Conservation (phyloP, 495 filamentous ascomycete genomes). For the Niebla homalea region DNA sequence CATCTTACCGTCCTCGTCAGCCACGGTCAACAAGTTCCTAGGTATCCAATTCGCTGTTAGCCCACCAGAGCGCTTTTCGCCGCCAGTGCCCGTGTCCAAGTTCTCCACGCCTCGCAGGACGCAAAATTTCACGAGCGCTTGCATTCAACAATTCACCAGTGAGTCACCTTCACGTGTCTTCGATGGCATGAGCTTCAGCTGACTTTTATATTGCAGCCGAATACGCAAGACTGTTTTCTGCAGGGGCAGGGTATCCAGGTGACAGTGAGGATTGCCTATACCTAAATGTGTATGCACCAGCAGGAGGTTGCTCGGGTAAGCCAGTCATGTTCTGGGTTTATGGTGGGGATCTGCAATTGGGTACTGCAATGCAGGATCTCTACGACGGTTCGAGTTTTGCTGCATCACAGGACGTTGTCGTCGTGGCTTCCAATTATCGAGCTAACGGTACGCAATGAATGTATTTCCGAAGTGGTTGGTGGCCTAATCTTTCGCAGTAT, state of each 20-base stretch:
- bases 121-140: background rate
- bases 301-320: conserved; percentile 19
- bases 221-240: background rate
- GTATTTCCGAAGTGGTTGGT: conserved; percentile 15
- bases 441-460: conserved; percentile 24
- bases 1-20: too few relatives aligned
- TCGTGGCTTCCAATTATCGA: conserved; percentile 22
- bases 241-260: background rate
- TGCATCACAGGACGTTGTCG: conserved; percentile 20
- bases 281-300: conserved; percentile 26
- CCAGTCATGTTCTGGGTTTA: conserved; percentile 24
- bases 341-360: conserved; percentile 16
- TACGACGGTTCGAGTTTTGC: conserved; percentile 22
- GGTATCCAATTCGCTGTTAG: too few relatives aligned
- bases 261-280: conserved; percentile 25
- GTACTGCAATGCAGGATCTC: conserved; percentile 14
- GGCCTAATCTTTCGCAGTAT: conserved; percentile 9
- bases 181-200: background rate
- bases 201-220: background rate
- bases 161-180: background rate
- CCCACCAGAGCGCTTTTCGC: too few relatives aligned
- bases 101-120: background rate
- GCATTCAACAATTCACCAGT: background rate
- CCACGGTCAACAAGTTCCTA: too few relatives aligned
- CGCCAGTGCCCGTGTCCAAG: background rate